Percentiles rank a stretch among this genome's conserved stretches.
These are phyloP conservation scores for Fusarium penzigii DNA, from an alignment of 2,329 filamentous ascomycete species.

Conservation along the genomic window DNA sequence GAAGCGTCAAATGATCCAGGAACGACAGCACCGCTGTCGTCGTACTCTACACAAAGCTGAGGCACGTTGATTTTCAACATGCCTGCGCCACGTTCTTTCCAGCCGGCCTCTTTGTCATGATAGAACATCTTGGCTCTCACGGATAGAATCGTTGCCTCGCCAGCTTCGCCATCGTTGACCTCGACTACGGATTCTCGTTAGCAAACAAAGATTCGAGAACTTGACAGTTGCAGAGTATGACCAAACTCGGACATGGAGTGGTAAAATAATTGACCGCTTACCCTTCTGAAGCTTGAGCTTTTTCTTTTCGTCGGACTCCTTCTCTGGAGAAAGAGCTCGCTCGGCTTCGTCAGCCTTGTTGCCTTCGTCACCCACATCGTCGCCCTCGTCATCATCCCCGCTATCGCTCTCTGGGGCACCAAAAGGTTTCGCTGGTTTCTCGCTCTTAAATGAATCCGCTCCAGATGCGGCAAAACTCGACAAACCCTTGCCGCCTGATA, in stretches of 20 bases:
- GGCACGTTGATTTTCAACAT: slow-evolving; percentile 82
- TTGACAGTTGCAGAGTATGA: too few species aligned
- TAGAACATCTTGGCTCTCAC: slow-evolving; percentile 84
- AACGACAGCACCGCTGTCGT: slow-evolving; percentile 51
- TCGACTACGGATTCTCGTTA: slow-evolving; percentile 50
- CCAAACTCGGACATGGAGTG: too few species aligned
- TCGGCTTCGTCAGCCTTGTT: slow-evolving; percentile 49
- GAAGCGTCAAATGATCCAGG: slow-evolving; percentile 59
- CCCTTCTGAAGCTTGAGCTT: slow-evolving; percentile 68
- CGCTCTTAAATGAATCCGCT: slow-evolving; percentile 47
- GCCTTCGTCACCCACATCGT: slow-evolving; percentile 42
- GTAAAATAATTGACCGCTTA: slow-evolving; percentile 43
- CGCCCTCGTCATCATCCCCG: slow-evolving; percentile 48
- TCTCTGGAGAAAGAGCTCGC: slow-evolving; percentile 48
- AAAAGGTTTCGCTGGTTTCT: slow-evolving; percentile 71
- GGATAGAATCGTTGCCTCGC: slow-evolving; percentile 73
- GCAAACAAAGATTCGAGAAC: not conserved
- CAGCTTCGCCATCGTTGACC: slow-evolving; percentile 84
- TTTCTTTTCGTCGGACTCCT: slow-evolving; percentile 64
- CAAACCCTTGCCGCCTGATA: slow-evolving; percentile 48
- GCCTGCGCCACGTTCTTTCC: slow-evolving; percentile 88
- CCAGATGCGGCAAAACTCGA: slow-evolving; percentile 71
- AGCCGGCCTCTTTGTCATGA: slow-evolving; percentile 70
- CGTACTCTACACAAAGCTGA: slow-evolving; percentile 55
- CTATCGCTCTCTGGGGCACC: slow-evolving; percentile 71